Percentiles rank a stretch among this genome's conserved stretches.
Evolutionary conservation across 306 rosid genomes (phyloP).

Genomic region (Calophaca sinica): DNA sequence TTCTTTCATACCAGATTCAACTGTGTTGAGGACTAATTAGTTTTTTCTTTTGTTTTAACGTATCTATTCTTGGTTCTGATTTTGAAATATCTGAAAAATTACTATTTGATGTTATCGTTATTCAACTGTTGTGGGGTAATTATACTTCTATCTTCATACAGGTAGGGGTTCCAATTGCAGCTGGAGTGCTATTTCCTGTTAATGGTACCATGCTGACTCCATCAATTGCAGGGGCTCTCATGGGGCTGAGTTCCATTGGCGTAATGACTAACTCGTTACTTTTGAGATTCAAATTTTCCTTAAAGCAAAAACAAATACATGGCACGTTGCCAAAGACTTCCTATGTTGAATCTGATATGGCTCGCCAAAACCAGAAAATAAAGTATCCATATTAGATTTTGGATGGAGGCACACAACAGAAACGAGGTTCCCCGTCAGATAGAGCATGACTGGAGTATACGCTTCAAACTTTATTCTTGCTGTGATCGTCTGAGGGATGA

Average conservation of each 20-base stretch:
- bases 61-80: background rate
- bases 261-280: constrained; percentile 88
- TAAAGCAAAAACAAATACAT: constrained; percentile 59
- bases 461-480: constrained; percentile 30
- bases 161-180: constrained; percentile 98
- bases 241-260: constrained; percentile 92
- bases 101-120: background rate
- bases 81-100: constrained; percentile 9
- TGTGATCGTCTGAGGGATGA: constrained; percentile 26
- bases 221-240: constrained; percentile 95
- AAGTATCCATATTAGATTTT: constrained; percentile 45
- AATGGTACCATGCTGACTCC: constrained; percentile 91
- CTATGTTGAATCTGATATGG: constrained; percentile 47
- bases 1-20: constrained; percentile 32
- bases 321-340: constrained; percentile 40
- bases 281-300: constrained; percentile 74
- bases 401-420: constrained; percentile 36
- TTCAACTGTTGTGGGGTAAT: constrained; percentile 20
- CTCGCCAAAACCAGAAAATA: constrained; percentile 45
- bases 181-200: constrained; percentile 84
- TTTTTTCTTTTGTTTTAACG: constrained; percentile 10
- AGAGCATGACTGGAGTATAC: constrained; percentile 13
- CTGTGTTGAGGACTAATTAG: background rate
- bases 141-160: constrained; percentile 46
- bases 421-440: constrained; percentile 4